A percentile compares a stretch with the other conserved stretches of the same genome.
Conservation (phyloP, 805 yeast species). For the Yarrowia sp. region DNA sequence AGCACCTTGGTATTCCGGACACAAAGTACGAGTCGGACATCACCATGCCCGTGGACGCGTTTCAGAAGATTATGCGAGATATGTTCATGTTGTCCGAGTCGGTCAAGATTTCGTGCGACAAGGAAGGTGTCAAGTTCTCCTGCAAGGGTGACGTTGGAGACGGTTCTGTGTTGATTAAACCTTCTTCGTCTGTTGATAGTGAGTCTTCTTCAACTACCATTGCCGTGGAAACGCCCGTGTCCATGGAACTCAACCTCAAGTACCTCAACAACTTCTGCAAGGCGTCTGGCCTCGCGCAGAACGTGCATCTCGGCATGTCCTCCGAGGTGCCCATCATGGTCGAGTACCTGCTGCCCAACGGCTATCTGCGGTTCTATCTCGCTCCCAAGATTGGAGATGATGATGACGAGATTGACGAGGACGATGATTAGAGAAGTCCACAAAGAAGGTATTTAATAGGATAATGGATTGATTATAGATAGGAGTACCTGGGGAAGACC, state of each 20-base stretch:
- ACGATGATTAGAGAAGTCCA: slow-evolving; percentile 12
- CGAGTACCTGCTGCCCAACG: slow-evolving; percentile 87
- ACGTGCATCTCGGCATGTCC: slow-evolving; percentile 80
- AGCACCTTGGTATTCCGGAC: slow-evolving; percentile 88
- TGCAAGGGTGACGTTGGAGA: slow-evolving; percentile 91
- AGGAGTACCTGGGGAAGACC: background rate
- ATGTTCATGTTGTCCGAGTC: slow-evolving; percentile 84
- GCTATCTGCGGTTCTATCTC: slow-evolving; percentile 89
- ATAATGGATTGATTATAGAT: too few relatives aligned
- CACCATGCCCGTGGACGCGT: slow-evolving; percentile 82
- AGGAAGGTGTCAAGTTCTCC: slow-evolving; percentile 84
- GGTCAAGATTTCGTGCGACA: slow-evolving; percentile 77
- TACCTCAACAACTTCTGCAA: slow-evolving; percentile 88
- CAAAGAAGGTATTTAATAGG: too few relatives aligned
- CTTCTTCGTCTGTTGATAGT: slow-evolving; percentile 73
- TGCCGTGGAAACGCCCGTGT: slow-evolving; percentile 80
- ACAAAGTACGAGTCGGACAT: slow-evolving; percentile 85
- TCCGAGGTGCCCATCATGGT: slow-evolving; percentile 91
- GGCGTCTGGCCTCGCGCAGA: slow-evolving; percentile 73
- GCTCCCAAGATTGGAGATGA: slow-evolving; percentile 98
- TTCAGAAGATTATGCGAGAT: slow-evolving; percentile 86
- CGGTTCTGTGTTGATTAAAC: slow-evolving; percentile 83
- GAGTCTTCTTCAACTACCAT: slow-evolving; percentile 61
- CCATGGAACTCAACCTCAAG: slow-evolving; percentile 85
- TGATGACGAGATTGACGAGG: slow-evolving; percentile 40